A percentile compares a stretch with the other conserved stretches of the same genome.
These are phyloP conservation scores for Candida pseudoglaebosa DNA, from an alignment of 805 yeast species.

Conservation along the genomic window DNA sequence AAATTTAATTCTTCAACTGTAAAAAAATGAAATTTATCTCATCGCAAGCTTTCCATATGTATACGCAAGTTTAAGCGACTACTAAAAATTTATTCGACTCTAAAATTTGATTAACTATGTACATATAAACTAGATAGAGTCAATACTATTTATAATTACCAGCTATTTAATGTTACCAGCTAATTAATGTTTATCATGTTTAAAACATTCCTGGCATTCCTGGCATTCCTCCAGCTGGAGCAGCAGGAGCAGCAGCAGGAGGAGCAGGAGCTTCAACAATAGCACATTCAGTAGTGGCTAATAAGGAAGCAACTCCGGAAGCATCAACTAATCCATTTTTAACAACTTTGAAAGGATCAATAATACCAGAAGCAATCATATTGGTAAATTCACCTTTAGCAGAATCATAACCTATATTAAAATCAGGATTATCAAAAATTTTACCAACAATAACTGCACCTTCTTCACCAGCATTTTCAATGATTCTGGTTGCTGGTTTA, in stretches of 20 bases:
- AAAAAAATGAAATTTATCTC: background rate
- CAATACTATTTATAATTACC: too few relatives aligned
- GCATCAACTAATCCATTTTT: conserved; percentile 95
- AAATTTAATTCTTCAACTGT: background rate
- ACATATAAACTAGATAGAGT: background rate
- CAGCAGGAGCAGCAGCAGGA: conserved; percentile 45
- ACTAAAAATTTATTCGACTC: background rate
- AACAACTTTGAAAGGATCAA: conserved; percentile 98
- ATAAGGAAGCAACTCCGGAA: conserved; percentile 92
- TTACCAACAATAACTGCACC: conserved; percentile 96
- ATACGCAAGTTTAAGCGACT: background rate
- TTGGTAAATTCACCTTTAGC: conserved; percentile 91
- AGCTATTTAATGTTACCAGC: background rate
- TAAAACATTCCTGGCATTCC: conserved; percentile 32
- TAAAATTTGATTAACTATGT: background rate
- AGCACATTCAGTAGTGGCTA: conserved; percentile 98
- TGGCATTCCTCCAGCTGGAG: conserved; percentile 47
- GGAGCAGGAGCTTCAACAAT: conserved; percentile 94
- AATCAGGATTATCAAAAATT: conserved; percentile 60
- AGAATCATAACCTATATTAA: conserved; percentile 88
- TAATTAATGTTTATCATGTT: background rate
- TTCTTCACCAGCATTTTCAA: conserved; percentile 96
- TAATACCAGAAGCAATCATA: conserved; percentile 95
- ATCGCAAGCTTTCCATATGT: background rate
- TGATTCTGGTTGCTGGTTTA: conserved; percentile 92